Conservation (phyloP, 2,329 filamentous ascomycete genomes). For the Talaromyces sp. region DNA sequence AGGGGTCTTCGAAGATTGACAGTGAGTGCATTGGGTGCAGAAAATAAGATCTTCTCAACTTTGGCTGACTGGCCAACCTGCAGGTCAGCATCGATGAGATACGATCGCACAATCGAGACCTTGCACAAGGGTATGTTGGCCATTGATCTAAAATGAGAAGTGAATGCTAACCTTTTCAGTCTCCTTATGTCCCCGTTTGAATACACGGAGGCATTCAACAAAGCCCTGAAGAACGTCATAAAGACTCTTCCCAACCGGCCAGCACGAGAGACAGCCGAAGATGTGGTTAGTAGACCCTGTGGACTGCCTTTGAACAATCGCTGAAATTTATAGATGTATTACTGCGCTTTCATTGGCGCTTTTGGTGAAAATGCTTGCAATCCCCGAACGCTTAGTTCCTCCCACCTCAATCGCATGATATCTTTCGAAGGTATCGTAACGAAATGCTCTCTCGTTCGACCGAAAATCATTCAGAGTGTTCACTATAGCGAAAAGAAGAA, state of each 20-base stretch:
- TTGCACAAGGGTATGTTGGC: slow-evolving; percentile 62
- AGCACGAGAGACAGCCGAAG: slow-evolving; percentile 70
- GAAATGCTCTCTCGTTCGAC: slow-evolving; percentile 88
- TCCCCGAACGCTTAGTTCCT: slow-evolving; percentile 83
- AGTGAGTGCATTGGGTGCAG: slow-evolving; percentile 37
- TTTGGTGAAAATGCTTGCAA: slow-evolving; percentile 96
- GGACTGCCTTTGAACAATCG: background rate
- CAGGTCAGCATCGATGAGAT: slow-evolving; percentile 84
- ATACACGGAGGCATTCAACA: slow-evolving; percentile 81
- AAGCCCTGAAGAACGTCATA: slow-evolving; percentile 84
- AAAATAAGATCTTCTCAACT: background rate
- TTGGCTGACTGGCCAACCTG: slow-evolving; percentile 5
- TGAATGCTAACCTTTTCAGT: slow-evolving; percentile 20
- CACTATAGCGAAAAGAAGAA: slow-evolving; percentile 88
- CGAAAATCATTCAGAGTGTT: slow-evolving; percentile 97
- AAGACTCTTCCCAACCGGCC: slow-evolving; percentile 73
- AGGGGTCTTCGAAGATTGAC: slow-evolving; percentile 57
- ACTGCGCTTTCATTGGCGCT: slow-evolving; percentile 94
- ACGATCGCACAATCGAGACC: slow-evolving; percentile 76
- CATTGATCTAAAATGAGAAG: background rate
- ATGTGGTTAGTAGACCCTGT: slow-evolving; percentile 53
- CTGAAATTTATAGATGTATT: slow-evolving; percentile 56
- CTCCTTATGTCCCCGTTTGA: slow-evolving; percentile 82
- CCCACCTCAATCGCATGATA: slow-evolving; percentile 92
- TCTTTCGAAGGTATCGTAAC: slow-evolving; percentile 97